Percentiles rank a stretch among this genome's conserved stretches.
phyloP scores from a whole-genome alignment of 2,329 filamentous ascomycete species.

The Macroventuria anomochaeta region DNA sequence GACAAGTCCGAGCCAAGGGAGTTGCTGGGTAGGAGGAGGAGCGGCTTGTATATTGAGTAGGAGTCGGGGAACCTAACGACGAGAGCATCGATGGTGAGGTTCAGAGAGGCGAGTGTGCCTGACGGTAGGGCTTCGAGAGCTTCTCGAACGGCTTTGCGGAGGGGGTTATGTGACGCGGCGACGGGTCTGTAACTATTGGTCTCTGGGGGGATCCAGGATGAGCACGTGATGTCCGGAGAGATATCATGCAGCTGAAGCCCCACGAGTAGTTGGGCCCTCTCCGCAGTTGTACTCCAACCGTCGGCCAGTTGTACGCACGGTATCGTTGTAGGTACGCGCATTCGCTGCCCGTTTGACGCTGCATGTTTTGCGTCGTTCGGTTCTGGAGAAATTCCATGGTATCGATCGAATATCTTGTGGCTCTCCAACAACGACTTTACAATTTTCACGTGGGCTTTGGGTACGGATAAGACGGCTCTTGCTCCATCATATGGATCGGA shows the following conservation, averaged over 20 bases:
- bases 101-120: conserved; percentile 18
- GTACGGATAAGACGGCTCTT: conserved; percentile 30
- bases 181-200: neutral
- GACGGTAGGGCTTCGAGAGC: conserved; percentile 24
- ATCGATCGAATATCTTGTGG: conserved; percentile 34
- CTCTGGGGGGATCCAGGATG: conserved; percentile 4
- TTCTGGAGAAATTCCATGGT: conserved; percentile 36
- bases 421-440: conserved; percentile 50
- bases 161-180: conserved; percentile 21
- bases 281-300: too few relatives aligned
- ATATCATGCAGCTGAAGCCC: conserved; percentile 20
- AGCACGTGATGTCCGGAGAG: conserved; percentile 20
- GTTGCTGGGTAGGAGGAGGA: conserved; percentile 60
- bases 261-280: conserved; percentile 6
- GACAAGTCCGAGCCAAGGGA: too few relatives aligned
- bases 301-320: too few relatives aligned
- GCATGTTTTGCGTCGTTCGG: neutral
- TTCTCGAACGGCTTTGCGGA: conserved; percentile 30
- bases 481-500: neutral
- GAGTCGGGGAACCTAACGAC: conserved; percentile 42
- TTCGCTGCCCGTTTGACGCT: conserved; percentile 11
- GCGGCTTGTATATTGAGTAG: conserved; percentile 63
- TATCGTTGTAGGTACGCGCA: conserved; percentile 33
- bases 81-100: conserved; percentile 26
- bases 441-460: conserved; percentile 45